Percentiles rank a stretch among this genome's conserved stretches.
These are phyloP conservation scores for Trichaptum fuscoviolaceum DNA, from an alignment of 768 basidiomycete genomes.

Conservation along the genomic window DNA sequence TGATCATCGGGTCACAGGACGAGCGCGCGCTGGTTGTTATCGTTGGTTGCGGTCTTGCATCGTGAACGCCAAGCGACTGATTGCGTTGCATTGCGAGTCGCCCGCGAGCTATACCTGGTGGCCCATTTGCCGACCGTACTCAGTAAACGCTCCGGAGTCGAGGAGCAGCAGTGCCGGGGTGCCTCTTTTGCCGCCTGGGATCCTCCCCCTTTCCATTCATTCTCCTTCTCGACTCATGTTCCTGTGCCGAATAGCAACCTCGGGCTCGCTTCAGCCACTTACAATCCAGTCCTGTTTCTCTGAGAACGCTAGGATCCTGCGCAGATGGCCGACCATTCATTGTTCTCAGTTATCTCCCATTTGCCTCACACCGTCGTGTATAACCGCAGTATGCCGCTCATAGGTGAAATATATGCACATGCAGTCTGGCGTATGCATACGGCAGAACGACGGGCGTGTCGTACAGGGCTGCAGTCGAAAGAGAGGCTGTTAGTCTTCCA, in stretches of 20 bases:
- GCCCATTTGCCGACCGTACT: not conserved
- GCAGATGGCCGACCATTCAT: no score
- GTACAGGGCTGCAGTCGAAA: no score
- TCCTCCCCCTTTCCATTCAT: not conserved
- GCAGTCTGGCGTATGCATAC: no score
- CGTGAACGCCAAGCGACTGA: no score
- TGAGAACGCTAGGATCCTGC: not conserved
- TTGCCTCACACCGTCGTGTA: no score
- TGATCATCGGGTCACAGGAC: no score
- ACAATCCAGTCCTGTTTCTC: not conserved
- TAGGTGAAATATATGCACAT: no score
- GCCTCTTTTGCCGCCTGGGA: not conserved
- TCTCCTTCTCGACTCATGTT: not conserved
- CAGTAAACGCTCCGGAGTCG: not conserved
- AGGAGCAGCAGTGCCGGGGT: not conserved
- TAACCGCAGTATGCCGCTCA: no score
- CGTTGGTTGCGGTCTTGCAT: no score
- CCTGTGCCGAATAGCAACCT: not conserved
- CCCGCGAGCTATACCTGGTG: not conserved
- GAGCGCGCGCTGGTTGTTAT: no score
- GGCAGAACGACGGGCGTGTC: no score
- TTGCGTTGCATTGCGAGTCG: not conserved
- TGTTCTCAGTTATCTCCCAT: no score
- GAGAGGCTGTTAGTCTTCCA: not conserved
- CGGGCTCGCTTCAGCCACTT: not conserved